Evolutionary conservation across 371 early-diverging fungal genomes (phyloP).

Genomic region (Mucor piriformis): DNA sequence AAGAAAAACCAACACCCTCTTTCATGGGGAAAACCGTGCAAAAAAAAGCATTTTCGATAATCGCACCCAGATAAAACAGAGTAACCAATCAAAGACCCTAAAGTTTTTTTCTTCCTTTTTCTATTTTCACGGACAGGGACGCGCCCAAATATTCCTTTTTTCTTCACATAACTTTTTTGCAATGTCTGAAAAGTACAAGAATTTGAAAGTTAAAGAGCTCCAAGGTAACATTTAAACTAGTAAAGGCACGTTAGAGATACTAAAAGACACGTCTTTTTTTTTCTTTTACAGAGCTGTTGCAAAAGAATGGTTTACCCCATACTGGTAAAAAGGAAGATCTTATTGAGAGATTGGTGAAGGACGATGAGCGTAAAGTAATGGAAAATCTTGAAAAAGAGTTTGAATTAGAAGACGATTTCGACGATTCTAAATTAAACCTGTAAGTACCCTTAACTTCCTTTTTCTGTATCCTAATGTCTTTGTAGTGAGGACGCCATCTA

Average conservation of each 20-base stretch:
- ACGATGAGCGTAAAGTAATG: slow-evolving; percentile 55
- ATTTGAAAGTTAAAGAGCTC: slow-evolving; percentile 65
- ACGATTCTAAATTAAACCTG: slow-evolving; percentile 27
- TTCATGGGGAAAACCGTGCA: too few relatives aligned
- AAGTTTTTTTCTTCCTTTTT: too few relatives aligned
- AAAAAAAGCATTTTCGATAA: too few relatives aligned
- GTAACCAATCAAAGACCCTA: too few relatives aligned
- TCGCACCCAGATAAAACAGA: too few relatives aligned
- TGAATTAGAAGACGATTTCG: slow-evolving; percentile 43
- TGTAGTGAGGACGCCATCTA: neutral
- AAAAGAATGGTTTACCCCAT: slow-evolving; percentile 57
- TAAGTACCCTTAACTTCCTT: slow-evolving; percentile 2
- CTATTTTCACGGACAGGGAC: too few relatives aligned
- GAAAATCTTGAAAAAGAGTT: slow-evolving; percentile 52
- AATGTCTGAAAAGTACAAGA: slow-evolving; percentile 52
- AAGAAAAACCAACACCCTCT: too few relatives aligned
- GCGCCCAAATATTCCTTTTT: too few relatives aligned
- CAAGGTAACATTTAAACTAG: slow-evolving; percentile 40
- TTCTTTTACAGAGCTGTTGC: slow-evolving; percentile 49
- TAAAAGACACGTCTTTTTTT: neutral
- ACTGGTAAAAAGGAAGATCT: slow-evolving; percentile 73
- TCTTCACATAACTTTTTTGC: neutral
- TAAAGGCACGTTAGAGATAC: neutral
- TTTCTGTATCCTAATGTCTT: neutral
- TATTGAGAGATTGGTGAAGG: slow-evolving; percentile 60